Base-by-base conservation (phyloP, 2,329 filamentous ascomycete genomes). In the Fusarium sp. region DNA sequence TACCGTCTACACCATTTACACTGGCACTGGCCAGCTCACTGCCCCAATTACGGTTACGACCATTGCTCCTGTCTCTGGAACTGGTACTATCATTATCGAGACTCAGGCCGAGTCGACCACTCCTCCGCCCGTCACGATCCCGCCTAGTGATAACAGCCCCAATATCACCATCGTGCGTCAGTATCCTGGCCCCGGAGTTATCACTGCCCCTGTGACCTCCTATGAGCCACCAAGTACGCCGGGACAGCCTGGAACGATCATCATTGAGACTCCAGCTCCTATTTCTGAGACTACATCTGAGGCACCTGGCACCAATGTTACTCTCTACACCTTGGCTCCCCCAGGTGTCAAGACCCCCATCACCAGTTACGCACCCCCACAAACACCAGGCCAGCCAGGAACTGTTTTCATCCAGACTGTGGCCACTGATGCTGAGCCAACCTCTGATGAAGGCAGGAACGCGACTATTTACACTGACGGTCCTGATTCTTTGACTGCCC, bases 11-110 rank as follows among this genome's bases (percentile, higher is more conserved):
- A 67, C 67, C 29, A 53, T 63, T 5, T 71, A 70, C 29, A 55
- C 62, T 22, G 68, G 68, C 2, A 54, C 67, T 15, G 66, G 47
- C 2, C 38, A 56, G 9, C 65, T 70, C 17, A 67, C 67, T 11
- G 62, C 42, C 4, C 68, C 68, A 13, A 38, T 54, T 5, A 71
- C 68, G 4, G 59, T 70, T 9, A 70, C 62, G 6, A 67, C 62
- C 6, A 70, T 70, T 27, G 36, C 56, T 9, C 65, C 65, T 20
- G 64, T 68, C 20, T 68, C 49, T 22, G 65, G 65, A 68, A 68
- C 69, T 8, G 70, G 70, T 15, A 72, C 61, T 13, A 62, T 72
- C 4, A 70, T 72, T 9, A 53, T 72, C 13, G 70, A 72, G 53
- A 73, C 70, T 10, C 33, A 45, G 12, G 22, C 36, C 4, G 53